Base-by-base conservation (phyloP, 208 protist species). In the Polymyxa betae region DNA sequence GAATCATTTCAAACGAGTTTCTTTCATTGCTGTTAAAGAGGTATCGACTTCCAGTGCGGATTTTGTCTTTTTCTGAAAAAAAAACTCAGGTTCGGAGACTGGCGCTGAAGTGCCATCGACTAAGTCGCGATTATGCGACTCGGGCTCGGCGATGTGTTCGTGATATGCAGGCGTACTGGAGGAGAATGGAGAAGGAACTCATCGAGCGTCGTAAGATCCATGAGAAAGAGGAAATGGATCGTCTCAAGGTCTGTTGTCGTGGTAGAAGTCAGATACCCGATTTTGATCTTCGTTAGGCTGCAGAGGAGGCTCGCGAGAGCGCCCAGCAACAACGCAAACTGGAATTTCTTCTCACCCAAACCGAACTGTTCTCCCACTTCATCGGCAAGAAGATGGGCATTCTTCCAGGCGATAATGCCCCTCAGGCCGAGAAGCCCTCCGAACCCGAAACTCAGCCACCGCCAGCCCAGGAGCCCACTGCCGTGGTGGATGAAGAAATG, bases 361-460 rank as follows among this genome's bases (percentile, higher is more conserved):
- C 90, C 20, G 90, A 91, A 60, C 38, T 91, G 66, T 91, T 91
- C 90, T 90, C 68, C 1, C 90, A 91, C 68, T 91, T 91, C 38
- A 91, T 91, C 49, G 66, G 90, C 10, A 91, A 90, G 38, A 91
- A 91, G 77, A 91, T 91, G 90, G 90, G 90, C 1, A 89, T 91
- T n/a, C 24, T 91, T 20, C 90, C 90, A 60, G 24, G 12, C 32
- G 32, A 60, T 82, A n/a, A n/a, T n/a, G n/a, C n/a, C n/a, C n/a
- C n/a, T n/a, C n/a, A n/a, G n/a, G n/a, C n/a, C n/a, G n/a, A n/a
- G n/a, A n/a, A n/a, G n/a, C 35, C 72, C n/a, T 35, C 72, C 40
- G 10, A 35, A 35, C n/a, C 72, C 72, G 72, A 43, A 12, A 82
- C 5, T 43, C 20, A 16, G 29, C 54, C 54, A 16, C 35, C 35